Percentiles rank a stretch among this genome's conserved stretches.
phyloP scores from a whole-genome alignment of 495 filamentous ascomycete species.

The Stereocaulon alpinum region DNA sequence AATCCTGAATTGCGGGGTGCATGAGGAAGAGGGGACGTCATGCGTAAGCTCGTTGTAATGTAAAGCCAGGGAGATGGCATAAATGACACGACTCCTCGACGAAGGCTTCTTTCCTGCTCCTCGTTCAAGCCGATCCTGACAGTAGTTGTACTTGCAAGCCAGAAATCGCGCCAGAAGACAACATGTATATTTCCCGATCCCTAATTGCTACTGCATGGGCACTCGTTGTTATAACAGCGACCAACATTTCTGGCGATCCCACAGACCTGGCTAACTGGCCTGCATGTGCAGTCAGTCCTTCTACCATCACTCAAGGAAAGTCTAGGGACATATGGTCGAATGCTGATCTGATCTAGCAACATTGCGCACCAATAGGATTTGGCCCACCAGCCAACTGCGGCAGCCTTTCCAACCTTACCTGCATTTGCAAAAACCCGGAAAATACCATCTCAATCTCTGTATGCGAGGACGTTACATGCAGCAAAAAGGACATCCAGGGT shows the following conservation, averaged over 20 bases:
- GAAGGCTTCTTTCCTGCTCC: no score
- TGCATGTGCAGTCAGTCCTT: conserved; percentile 8
- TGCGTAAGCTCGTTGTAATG: no score
- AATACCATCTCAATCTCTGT: background rate
- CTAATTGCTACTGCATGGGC: no score
- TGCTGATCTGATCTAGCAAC: background rate
- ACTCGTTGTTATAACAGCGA: background rate
- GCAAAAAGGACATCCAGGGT: conserved; percentile 4
- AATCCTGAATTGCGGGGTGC: no score
- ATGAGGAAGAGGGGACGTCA: no score
- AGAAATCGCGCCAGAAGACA: no score
- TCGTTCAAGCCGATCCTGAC: no score
- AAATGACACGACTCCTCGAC: no score
- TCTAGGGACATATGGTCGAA: no score
- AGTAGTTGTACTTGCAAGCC: no score
- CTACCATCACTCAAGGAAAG: background rate
- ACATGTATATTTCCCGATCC: no score
- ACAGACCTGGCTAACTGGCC: conserved; percentile 14
- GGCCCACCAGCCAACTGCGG: background rate
- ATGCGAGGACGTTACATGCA: conserved; percentile 13
- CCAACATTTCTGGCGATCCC: conserved; percentile 9
- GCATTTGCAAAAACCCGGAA: conserved; percentile 6
- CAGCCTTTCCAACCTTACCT: conserved; percentile 11
- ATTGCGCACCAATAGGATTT: background rate
- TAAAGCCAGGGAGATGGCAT: no score